Conservation (phyloP, 1,284 basidiomycete species). For the Ganoderma sinense region DNA sequence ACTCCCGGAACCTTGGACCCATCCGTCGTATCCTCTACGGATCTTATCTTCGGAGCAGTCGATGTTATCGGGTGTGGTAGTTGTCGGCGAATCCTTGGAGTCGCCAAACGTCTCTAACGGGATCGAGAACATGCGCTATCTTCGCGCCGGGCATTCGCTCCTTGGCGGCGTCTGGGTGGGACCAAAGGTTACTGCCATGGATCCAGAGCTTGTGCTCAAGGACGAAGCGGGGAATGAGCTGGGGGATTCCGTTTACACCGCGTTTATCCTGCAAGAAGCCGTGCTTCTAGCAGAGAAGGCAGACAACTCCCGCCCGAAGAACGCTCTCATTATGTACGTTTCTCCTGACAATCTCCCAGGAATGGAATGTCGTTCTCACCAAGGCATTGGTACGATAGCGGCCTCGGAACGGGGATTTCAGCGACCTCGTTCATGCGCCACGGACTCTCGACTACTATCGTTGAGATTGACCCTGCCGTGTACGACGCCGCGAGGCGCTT, state of each 20-base stretch:
- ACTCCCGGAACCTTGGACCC: slow-evolving; percentile 57
- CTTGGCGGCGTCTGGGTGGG: slow-evolving; percentile 90
- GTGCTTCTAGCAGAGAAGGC: slow-evolving; percentile 64
- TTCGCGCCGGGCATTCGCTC: slow-evolving; percentile 89
- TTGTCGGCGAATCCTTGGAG: slow-evolving; percentile 76
- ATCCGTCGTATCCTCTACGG: slow-evolving; percentile 62
- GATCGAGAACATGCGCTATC: slow-evolving; percentile 72
- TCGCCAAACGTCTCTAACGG: slow-evolving; percentile 41
- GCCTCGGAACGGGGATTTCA: slow-evolving; percentile 85
- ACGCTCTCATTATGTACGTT: slow-evolving; percentile 77
- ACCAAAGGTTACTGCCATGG: slow-evolving; percentile 52
- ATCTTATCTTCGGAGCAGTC: slow-evolving; percentile 78
- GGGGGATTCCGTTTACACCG: slow-evolving; percentile 83
- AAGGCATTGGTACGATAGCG: slow-evolving; percentile 53
- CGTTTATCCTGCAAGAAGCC: slow-evolving; percentile 89
- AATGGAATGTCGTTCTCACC: slow-evolving; percentile 3
- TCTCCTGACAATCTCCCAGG: slow-evolving; percentile 5
- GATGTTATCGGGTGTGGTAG: slow-evolving; percentile 73
- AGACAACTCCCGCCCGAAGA: slow-evolving; percentile 43
- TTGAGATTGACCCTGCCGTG: slow-evolving; percentile 90
- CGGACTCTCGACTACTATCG: slow-evolving; percentile 71
- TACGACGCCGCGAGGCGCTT: slow-evolving; percentile 82
- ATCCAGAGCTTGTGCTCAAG: slow-evolving; percentile 44
- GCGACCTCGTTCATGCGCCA: slow-evolving; percentile 77
- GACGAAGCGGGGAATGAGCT: slow-evolving; percentile 64